Evolutionary conservation across 1,284 basidiomycete genomes (phyloP), one percentile per base, ranked within the genome.

Genomic region (Xanthoconium separans): DNA sequence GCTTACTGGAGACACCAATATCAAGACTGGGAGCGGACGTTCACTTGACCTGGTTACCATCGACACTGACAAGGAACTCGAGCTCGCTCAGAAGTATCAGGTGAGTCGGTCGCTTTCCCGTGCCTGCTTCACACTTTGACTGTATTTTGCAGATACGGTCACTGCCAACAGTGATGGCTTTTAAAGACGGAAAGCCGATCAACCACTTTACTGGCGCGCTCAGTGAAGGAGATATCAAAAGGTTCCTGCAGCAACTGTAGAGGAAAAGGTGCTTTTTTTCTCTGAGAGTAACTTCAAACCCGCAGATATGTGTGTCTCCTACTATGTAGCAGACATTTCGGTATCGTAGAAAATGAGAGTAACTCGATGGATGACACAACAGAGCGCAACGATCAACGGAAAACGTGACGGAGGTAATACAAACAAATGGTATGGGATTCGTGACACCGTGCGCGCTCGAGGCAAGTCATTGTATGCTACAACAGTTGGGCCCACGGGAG

Each of bases 131-230:
- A 49, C n/a, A 10, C 39, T 29, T 46, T 9, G 11, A 52, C 44
- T 2, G 12, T 12, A 37, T 53, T 51, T 52, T 13, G 36, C 58
- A 89, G 88, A 71, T 89, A 54, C 70, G 75, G n/a, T 76, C 84
- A 11, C 69, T 90, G 15, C 87, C 87, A 2, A 91, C 88, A 0
- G 85, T 91, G 27, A 72, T 87, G 53, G 87, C 85, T 3, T 89
- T 89, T 72, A 78, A 75, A 52, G 77, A 83, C 43, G 87, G 86
- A 16, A 62, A 80, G 58, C 72, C 70, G 3, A 72, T 83, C 12
- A 70, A 70, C 44, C 74, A 82, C 47, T 90, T 90, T 63, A 71
- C 83, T 8, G 87, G 87, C 24, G 84, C 84, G 1, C 64, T 84
- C 36, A 75, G 77, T 12, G 80, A 82, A 59, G 57, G 62, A 29